Evolutionary conservation across 2,329 filamentous ascomycete genomes (phyloP).

Genomic region (Aspergillus sp.): DNA sequence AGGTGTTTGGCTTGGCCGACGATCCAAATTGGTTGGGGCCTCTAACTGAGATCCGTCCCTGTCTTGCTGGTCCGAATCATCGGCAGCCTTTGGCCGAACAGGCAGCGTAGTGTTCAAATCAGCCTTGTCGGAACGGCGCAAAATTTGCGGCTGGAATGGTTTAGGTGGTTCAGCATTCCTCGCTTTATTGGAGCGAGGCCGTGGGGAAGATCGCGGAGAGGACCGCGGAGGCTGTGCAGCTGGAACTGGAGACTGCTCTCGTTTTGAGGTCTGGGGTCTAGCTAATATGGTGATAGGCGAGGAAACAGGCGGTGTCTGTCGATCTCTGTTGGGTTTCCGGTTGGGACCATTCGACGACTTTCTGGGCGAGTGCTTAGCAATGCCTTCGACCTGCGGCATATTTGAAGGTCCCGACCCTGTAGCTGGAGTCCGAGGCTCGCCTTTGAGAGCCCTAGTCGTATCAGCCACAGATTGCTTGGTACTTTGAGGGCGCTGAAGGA

Average conservation of each 20-base stretch:
- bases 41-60: slow-evolving; percentile 8
- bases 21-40: slow-evolving; percentile 25
- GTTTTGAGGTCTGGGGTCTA: slow-evolving; percentile 27
- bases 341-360: slow-evolving; percentile 16
- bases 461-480: slow-evolving; percentile 10
- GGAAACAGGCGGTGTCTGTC: slow-evolving; percentile 17
- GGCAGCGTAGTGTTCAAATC: slow-evolving; percentile 26
- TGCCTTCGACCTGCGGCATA: slow-evolving; percentile 34
- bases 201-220: slow-evolving; percentile 6
- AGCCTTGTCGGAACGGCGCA: slow-evolving; percentile 45
- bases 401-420: slow-evolving; percentile 38
- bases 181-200: slow-evolving; percentile 10
- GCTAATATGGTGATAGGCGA: slow-evolving; percentile 35
- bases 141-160: slow-evolving; percentile 50
- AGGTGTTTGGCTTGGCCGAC: slow-evolving; percentile 36
- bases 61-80: slow-evolving; percentile 11
- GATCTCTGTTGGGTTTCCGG: slow-evolving; percentile 17
- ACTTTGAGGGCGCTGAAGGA: slow-evolving; percentile 26
- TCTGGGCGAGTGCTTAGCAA: slow-evolving; percentile 20
- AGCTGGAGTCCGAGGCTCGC: slow-evolving; percentile 27
- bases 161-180: slow-evolving; percentile 34
- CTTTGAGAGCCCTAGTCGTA: slow-evolving; percentile 9
- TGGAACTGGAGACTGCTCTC: slow-evolving; percentile 13
- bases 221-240: slow-evolving; percentile 1
- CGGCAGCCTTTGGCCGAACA: slow-evolving; percentile 18